These are phyloP conservation scores for Suhomyces vadensis DNA, from an alignment of 805 yeast species.

Conservation along the genomic window DNA sequence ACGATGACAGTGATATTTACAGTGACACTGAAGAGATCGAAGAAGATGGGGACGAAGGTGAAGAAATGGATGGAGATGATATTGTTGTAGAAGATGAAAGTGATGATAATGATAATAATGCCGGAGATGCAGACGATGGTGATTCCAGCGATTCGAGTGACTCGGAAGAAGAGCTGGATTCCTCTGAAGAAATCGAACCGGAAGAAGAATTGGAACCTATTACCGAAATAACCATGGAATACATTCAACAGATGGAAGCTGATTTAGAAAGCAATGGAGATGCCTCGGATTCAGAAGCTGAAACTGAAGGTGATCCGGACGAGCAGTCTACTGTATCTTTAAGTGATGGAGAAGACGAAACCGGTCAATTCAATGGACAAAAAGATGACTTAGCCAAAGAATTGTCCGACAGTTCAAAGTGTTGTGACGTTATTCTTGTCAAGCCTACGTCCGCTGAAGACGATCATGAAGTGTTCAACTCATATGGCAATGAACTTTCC, in stretches of 20 bases:
- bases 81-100: conserved; percentile 17
- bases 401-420: conserved; percentile 41
- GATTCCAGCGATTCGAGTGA: conserved; percentile 8
- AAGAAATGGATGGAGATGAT: conserved; percentile 15
- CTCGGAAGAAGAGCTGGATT: conserved; percentile 14
- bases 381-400: conserved; percentile 37
- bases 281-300: conserved; percentile 15
- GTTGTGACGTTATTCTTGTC: conserved; percentile 69
- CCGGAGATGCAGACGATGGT: conserved; percentile 4
- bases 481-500: conserved; percentile 71
- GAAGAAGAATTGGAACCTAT: conserved; percentile 10
- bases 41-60: conserved; percentile 18
- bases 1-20: conserved; percentile 14
- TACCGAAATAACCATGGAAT: conserved; percentile 31
- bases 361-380: conserved; percentile 12
- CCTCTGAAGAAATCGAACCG: conserved; percentile 12
- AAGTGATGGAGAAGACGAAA: conserved; percentile 19
- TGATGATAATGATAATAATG: conserved; percentile 18
- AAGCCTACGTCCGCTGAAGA: conserved; percentile 44
- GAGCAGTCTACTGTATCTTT: conserved; percentile 23
- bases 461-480: conserved; percentile 66
- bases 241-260: conserved; percentile 28
- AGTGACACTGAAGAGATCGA: conserved; percentile 21
- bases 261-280: conserved; percentile 8
- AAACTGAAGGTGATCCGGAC: conserved; percentile 18